These are phyloP conservation scores for Ambrosia artemisiifolia DNA, from an alignment of 129 eudicot genomes.

Conservation along the genomic window DNA sequence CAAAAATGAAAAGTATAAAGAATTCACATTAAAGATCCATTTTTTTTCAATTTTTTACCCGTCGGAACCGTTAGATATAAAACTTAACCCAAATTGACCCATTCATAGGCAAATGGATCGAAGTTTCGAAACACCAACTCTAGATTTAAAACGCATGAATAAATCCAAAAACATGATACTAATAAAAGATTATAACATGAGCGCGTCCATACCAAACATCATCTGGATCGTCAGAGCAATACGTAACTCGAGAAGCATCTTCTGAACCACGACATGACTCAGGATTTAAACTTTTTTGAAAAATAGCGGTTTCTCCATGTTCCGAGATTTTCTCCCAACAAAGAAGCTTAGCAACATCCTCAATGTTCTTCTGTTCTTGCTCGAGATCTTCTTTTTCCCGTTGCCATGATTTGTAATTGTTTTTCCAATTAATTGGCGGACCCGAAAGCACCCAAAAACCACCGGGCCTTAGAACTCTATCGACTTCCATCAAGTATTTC, in stretches of 20 bases:
- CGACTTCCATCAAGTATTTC: constrained; percentile 89
- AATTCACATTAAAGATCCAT: background rate
- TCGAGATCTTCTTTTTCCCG: constrained; percentile 84
- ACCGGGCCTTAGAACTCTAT: constrained; percentile 95
- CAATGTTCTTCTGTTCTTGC: constrained; percentile 77
- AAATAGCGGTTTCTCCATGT: constrained; percentile 73
- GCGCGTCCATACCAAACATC: constrained; percentile 67
- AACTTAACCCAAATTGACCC: background rate
- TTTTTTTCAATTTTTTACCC: background rate
- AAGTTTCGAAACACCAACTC: background rate
- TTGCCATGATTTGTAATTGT: constrained; percentile 73
- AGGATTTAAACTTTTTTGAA: constrained; percentile 60
- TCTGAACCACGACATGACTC: constrained; percentile 60
- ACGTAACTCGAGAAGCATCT: constrained; percentile 40
- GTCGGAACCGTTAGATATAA: background rate
- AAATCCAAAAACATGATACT: background rate
- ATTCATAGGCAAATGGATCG: background rate
- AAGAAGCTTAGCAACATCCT: constrained; percentile 79
- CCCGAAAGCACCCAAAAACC: constrained; percentile 99
- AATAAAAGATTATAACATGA: background rate
- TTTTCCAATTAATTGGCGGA: constrained; percentile 91
- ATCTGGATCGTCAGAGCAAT: constrained; percentile 66
- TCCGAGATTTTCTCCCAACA: constrained; percentile 90
- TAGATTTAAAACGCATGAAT: background rate
- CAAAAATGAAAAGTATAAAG: background rate